Evolutionary conservation across 768 basidiomycete genomes (phyloP), one percentile per base, ranked within the genome.

Genomic region (Psilocybe azurescens): DNA sequence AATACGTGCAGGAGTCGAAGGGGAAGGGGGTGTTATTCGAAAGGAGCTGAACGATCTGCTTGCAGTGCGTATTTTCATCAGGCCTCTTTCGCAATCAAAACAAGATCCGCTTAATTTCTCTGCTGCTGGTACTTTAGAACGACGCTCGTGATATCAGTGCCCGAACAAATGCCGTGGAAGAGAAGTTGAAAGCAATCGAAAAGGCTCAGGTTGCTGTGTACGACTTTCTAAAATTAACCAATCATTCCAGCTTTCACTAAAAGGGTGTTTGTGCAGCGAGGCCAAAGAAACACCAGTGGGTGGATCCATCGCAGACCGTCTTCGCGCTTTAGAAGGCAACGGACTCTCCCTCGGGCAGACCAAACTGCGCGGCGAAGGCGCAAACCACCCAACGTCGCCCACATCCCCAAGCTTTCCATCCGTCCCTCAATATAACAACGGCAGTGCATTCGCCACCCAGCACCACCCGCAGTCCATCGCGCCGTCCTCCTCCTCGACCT

Each of bases 221-320:
- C 65, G 78, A 24, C 70, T 53, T 60, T 46, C 56, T 61, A 14
- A 62, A 20, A 51, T 60, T 32, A 60, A 48, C 47, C n/a, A 18
- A 2, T 33, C 32, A 56, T 50, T 61, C 18, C 33, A 30, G 11
- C 14, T 55, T 59, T 49, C 53, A 50, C 57, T 36, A 38, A 51
- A 46, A 8, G 60, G 67, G 57, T 65, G 49, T 46, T 47, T 57
- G 44, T 41, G 9, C 41, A 72, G 74, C 53, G 62, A 70, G 41
- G 49, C 58, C n/a, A 75, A 79, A 61, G 81, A 76, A 39, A 73
- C 81, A 14, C 77, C 79, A 36, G 5, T 33, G 46, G 89, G 87
- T n/a, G 86, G 81, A 5, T 88, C 86, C 53, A 93, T 97, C 61
- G 90, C 90, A 28, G 94, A 94, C 77, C 85, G 95, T 53, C 82